phyloP scores from a whole-genome alignment of 805 yeast species.

The Spathaspora sp. region DNA sequence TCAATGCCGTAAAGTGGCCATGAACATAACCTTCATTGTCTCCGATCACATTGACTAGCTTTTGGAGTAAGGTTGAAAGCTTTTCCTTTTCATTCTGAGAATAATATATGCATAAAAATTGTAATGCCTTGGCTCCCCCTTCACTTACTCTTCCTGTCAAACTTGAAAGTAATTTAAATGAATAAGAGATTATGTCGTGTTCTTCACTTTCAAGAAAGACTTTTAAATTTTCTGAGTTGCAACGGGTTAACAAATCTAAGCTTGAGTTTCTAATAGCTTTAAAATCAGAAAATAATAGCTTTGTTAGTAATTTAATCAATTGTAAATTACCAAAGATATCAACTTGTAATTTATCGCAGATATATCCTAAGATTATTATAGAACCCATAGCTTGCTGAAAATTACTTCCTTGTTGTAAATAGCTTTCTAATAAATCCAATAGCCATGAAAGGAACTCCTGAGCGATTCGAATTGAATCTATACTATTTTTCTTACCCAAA shows the following conservation, averaged over 20 bases:
- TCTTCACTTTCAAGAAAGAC: conserved; percentile 1
- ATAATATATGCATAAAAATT: conserved; percentile 42
- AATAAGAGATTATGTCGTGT: not conserved
- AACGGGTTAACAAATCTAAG: conserved; percentile 14
- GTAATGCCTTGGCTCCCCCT: conserved; percentile 69
- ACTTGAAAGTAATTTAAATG: conserved; percentile 25
- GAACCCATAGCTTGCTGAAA: conserved; percentile 34
- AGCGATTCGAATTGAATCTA: not conserved
- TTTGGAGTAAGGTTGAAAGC: conserved; percentile 6
- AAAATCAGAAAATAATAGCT: conserved; percentile 64
- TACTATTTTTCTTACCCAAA: conserved; percentile 15
- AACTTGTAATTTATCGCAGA: not conserved
- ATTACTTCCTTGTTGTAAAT: conserved; percentile 42
- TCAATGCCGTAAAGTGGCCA: conserved; percentile 65
- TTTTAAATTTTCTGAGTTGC: not conserved
- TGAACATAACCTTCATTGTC: conserved; percentile 40
- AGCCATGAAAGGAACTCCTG: conserved; percentile 5
- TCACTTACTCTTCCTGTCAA: conserved; percentile 66
- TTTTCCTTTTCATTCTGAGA: conserved; percentile 14
- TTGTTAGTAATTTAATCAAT: conserved; percentile 49
- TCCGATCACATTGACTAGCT: not conserved
- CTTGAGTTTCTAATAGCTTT: conserved; percentile 68
- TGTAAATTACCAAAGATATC: conserved; percentile 10
- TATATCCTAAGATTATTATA: conserved; percentile 1
- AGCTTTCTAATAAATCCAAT: conserved; percentile 41